Conservation (phyloP, 2,329 filamentous ascomycete genomes). For the Talaromyces pinophilus region DNA sequence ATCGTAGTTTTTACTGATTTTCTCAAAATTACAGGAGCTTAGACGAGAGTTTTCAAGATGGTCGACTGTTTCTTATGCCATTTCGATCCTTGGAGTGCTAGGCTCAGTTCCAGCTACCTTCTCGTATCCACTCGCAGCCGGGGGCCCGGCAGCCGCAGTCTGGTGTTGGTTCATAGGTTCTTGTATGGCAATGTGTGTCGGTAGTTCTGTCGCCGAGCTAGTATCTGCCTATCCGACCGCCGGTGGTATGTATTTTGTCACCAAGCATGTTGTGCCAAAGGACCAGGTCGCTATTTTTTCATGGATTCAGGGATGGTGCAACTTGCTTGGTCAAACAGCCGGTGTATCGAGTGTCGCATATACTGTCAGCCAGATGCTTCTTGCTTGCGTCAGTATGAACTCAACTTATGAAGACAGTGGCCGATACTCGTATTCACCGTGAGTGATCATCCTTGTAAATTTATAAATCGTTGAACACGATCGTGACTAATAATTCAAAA, state of each 20-base stretch:
- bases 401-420: slow-evolving; percentile 52
- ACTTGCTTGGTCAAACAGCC: slow-evolving; percentile 64
- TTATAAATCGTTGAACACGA: slow-evolving; percentile 18
- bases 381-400: slow-evolving; percentile 64
- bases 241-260: slow-evolving; percentile 69
- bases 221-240: slow-evolving; percentile 68
- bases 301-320: slow-evolving; percentile 69
- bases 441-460: slow-evolving; percentile 33
- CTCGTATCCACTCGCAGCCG: slow-evolving; percentile 58
- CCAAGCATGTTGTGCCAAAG: slow-evolving; percentile 63
- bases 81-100: slow-evolving; percentile 64
- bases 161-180: slow-evolving; percentile 68
- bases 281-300: slow-evolving; percentile 64
- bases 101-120: slow-evolving; percentile 68
- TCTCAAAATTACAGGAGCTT: slow-evolving; percentile 52
- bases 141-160: slow-evolving; percentile 64
- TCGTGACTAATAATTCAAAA: slow-evolving; percentile 30
- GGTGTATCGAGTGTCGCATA: slow-evolving; percentile 65
- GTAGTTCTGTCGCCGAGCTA: slow-evolving; percentile 65
- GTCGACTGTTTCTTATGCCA: slow-evolving; percentile 67
- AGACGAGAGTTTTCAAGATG: slow-evolving; percentile 65
- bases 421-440: slow-evolving; percentile 60
- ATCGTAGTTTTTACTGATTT: background rate
- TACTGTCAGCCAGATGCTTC: slow-evolving; percentile 64
- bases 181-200: slow-evolving; percentile 65